phyloP scores from a whole-genome alignment of 768 basidiomycete genomes.

The Calvatia gigantea region DNA sequence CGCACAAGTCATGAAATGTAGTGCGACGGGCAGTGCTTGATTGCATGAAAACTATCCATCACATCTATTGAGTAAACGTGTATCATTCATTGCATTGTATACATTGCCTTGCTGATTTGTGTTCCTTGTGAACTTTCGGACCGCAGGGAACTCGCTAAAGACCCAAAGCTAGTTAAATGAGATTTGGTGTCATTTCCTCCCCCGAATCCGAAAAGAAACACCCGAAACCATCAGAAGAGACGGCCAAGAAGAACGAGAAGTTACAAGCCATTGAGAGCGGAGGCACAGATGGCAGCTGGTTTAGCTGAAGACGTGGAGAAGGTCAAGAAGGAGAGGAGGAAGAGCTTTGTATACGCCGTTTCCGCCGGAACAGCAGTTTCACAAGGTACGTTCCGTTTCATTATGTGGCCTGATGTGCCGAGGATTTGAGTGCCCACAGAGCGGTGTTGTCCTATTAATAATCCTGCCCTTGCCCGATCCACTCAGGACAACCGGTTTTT shows the following conservation, averaged over 20 bases:
- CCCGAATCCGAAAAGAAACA: constrained; percentile 92
- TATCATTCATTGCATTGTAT: neutral
- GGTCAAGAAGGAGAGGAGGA: constrained; percentile 34
- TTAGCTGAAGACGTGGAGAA: constrained; percentile 35
- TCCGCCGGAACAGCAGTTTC: constrained; percentile 90
- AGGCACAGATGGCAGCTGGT: constrained; percentile 64
- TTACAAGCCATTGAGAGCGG: constrained; percentile 55
- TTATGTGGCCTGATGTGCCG: neutral
- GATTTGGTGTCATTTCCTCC: constrained; percentile 96
- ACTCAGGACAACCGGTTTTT: too few relatives aligned
- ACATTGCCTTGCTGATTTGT: neutral
- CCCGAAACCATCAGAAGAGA: constrained; percentile 92
- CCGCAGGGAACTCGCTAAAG: constrained; percentile 94
- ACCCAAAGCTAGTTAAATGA: constrained; percentile 94
- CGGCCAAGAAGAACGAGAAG: constrained; percentile 81
- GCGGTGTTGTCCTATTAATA: too few relatives aligned
- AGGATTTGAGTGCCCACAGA: too few relatives aligned
- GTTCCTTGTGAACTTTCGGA: constrained; percentile 89
- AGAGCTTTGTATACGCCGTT: constrained; percentile 99
- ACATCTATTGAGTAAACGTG: constrained; percentile 98
- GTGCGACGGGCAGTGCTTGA: constrained; percentile 95
- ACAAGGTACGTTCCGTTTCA: constrained; percentile 57
- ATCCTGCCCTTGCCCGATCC: too few relatives aligned
- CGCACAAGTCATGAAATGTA: constrained; percentile 92
- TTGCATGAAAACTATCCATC: constrained; percentile 99